Evolutionary conservation across 2,329 filamentous ascomycete genomes (phyloP), one percentile per base, ranked within the genome.

Genomic region (Aspergillus sp.): DNA sequence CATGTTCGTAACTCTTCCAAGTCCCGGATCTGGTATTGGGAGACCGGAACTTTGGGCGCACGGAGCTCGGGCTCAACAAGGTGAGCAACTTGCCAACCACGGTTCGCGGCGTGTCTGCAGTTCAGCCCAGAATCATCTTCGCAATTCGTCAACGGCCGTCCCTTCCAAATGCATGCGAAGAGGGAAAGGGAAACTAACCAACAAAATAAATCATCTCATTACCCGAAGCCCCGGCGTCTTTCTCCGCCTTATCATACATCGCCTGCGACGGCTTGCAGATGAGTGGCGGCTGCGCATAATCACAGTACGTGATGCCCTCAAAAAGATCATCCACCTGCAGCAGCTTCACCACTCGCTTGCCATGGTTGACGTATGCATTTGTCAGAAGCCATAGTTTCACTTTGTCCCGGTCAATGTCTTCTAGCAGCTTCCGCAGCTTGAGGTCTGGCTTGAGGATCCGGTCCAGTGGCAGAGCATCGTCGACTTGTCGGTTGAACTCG

Each of bases 361-460:
- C 95, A 69, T 99, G 95, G 35, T 82, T 98, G 63, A 96, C 80
- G 69, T 99, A 97, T 21, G 96, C 95, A 70, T 99, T 99, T 2
- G 96, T 99, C 68, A 99, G 89, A 2, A 99, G 85, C 95, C 96
- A 99, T 31, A 92, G 79, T 62, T 87, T 91, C 62, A 97, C 90
- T 72, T 96, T 96, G 68, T 79, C 84, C 58, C 76, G 88, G 75
- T 99, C 93, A 54, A 99, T 87, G 64, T 93, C 90, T 72, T 89
- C 81, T 6, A 99, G 85, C 46, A 99, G 76, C 68, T 84, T 81
- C 50, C 91, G 87, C 43, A 98, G 81, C 68, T 87, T 81, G 0
- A 87, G 83, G 67, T 96, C 86, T 0, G 91, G 90, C 70, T 87
- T 88, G 71, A 99, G 89, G 69, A 98, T 85, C 17, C 84, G 81